Evolutionary conservation across 129 eudicot species (phyloP), one percentile per base, ranked within the genome.

Genomic region (Pseudognaphalium luteoalbum): DNA sequence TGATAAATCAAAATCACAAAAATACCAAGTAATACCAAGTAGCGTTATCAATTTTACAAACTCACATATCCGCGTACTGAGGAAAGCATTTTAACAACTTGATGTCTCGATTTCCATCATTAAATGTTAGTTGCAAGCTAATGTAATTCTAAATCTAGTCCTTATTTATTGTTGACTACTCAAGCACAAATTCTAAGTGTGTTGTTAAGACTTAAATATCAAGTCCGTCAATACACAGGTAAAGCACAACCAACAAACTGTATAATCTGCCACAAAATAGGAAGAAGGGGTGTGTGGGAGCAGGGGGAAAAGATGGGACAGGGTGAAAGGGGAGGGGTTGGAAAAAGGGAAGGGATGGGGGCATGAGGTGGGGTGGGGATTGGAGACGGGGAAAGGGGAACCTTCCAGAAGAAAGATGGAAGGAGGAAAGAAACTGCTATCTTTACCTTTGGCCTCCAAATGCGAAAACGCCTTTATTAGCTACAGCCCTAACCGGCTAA

Each of bases 391-490:
- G 54, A 39, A 11, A 20, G 74, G 76, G 83, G 66, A n/a, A 42
- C 74, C 78, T 72, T 74, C 74, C 52, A 41, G 59, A 75, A 75
- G 66, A 74, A 42, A 75, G 58, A 56, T 47, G 84, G 77, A 56
- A 63, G 69, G 69, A 62, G 76, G 84, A 57, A 74, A 76, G 72
- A 67, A 35, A 57, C 69, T 54, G 74, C 37, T 72, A 77, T 44
- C 34, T 77, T 66, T 82, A 82, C 86, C 86, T 82, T 82, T 72
- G 29, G 79, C 75, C 76, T 77, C 65, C 76, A 42, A 76, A 66
- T 50, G 72, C 73, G 64, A 75, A 42, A 74, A 69, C 59, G 67
- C 52, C 71, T 44, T 66, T 69, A 75, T 68, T 73, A 75, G 73
- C 71, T 75, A 81, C 73, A 81, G 73, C 73, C 84, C 85, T 81